These are phyloP conservation scores for Termitomyces sp. DNA, from an alignment of 768 basidiomycete genomes.

Conservation along the genomic window DNA sequence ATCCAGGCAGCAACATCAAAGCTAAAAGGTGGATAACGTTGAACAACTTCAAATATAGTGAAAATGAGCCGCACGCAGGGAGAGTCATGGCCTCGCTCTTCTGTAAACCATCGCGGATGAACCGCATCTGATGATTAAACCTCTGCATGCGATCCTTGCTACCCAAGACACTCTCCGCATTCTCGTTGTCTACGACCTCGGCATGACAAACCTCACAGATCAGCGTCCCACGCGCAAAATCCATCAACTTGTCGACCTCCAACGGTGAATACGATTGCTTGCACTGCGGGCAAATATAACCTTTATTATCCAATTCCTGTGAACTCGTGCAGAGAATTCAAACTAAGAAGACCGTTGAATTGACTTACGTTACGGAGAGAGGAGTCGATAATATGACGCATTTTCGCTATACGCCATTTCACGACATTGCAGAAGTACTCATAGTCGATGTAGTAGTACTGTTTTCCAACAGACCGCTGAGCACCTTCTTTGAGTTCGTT, in stretches of 20 bases:
- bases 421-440: conserved; percentile 95
- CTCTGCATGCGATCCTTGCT: conserved; percentile 95
- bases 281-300: conserved; percentile 94
- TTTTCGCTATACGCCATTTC: conserved; percentile 94
- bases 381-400: conserved; percentile 87
- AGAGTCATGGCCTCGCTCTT: conserved; percentile 86
- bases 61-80: conserved; percentile 58
- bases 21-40: conserved; percentile 33
- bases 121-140: conserved; percentile 88
- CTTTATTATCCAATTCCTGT: conserved; percentile 96
- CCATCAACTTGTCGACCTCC: conserved; percentile 82
- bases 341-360: background rate
- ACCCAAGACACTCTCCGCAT: conserved; percentile 77
- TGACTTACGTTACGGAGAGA: conserved; percentile 77
- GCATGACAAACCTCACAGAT: conserved; percentile 85
- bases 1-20: conserved; percentile 86
- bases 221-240: conserved; percentile 60
- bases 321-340: background rate
- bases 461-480: conserved; percentile 80
- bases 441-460: conserved; percentile 97
- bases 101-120: conserved; percentile 82
- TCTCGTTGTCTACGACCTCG: conserved; percentile 90
- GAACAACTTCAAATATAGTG: background rate
- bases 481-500: conserved; percentile 91
- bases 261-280: conserved; percentile 79